Percentiles rank a stretch among this genome's conserved stretches.
Evolutionary conservation across 2,329 filamentous ascomycete species (phyloP).

Genomic region (Arthroderma uncinatum): DNA sequence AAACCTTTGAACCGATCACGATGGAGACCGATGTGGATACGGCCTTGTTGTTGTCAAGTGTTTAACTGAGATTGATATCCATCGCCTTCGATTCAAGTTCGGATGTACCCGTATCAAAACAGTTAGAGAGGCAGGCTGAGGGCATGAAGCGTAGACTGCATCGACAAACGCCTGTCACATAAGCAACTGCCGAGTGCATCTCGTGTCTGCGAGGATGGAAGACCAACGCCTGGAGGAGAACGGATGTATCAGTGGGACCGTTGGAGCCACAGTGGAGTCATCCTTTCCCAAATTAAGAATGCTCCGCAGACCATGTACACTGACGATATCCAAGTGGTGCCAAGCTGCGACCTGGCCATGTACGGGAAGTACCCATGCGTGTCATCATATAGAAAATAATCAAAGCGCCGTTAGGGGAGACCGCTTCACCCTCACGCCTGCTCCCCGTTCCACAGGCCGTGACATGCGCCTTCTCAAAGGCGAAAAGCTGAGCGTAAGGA

Average conservation of each 20-base stretch:
- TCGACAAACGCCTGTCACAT: conserved; percentile 1
- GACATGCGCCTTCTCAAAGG: not conserved
- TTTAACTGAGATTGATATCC: not conserved
- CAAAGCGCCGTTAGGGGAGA: not conserved
- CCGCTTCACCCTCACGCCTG: not conserved
- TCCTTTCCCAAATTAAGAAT: conserved; percentile 6
- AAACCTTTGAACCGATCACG: conserved; percentile 6
- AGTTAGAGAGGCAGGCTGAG: not conserved
- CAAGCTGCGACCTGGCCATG: conserved; percentile 1
- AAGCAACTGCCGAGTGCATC: not conserved
- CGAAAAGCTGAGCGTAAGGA: not conserved
- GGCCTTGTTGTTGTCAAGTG: not conserved
- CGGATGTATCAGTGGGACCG: conserved; percentile 4
- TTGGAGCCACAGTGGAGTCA: conserved; percentile 5
- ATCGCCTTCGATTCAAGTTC: not conserved
- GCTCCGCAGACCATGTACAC: conserved; percentile 7
- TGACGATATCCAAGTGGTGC: conserved; percentile 6
- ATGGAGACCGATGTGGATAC: not conserved
- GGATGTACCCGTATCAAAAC: not conserved
- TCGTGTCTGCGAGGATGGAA: conserved; percentile 1
- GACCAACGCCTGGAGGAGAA: not conserved
- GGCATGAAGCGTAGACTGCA: not conserved
- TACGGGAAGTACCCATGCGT: conserved; percentile 5
- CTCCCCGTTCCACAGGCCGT: not conserved
- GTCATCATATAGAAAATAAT: conserved; percentile 3